Evolutionary conservation across 1,139 yeast species (phyloP).

Genomic region (Pichia sp.): DNA sequence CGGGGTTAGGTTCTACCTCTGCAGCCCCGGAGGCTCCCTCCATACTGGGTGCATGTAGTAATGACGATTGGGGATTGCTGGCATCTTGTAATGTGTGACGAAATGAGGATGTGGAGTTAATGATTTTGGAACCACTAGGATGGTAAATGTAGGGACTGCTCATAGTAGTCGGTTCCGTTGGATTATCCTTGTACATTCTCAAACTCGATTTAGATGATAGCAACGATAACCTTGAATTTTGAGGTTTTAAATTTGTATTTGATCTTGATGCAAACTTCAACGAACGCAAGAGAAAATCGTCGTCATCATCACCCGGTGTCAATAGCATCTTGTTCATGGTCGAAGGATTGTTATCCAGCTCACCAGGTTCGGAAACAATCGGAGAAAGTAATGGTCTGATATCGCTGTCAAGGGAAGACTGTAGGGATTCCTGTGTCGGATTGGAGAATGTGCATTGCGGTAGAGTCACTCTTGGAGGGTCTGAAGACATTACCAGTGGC

Average conservation of each 20-base stretch:
- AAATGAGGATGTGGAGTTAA: slow-evolving; percentile 1
- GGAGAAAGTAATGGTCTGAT: slow-evolving; percentile 13
- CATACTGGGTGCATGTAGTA: too few relatives aligned
- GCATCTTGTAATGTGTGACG: too few relatives aligned
- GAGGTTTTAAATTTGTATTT: slow-evolving; percentile 3
- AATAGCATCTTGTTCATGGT: slow-evolving; percentile 1
- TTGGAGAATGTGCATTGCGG: too few relatives aligned
- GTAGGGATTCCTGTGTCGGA: too few relatives aligned
- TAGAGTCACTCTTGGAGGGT: too few relatives aligned
- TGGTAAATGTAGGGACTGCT: slow-evolving; percentile 8
- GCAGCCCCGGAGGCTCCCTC: too few relatives aligned
- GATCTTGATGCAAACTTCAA: slow-evolving; percentile 8
- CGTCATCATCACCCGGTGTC: slow-evolving; percentile 10
- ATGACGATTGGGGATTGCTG: too few relatives aligned
- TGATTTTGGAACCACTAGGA: slow-evolving; percentile 1
- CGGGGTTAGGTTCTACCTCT: too few relatives aligned
- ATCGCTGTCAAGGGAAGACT: too few relatives aligned
- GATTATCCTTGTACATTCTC: slow-evolving; percentile 10
- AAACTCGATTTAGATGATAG: slow-evolving; percentile 4
- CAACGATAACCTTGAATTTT: slow-evolving; percentile 4
- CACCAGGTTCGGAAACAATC: slow-evolving; percentile 12
- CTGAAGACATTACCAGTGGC: too few relatives aligned
- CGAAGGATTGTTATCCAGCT: slow-evolving; percentile 4
- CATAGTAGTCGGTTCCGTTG: background rate
- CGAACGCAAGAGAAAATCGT: slow-evolving; percentile 12